Evolutionary conservation across 768 basidiomycete genomes (phyloP).

Genomic region (Xanthoconium purpureum): DNA sequence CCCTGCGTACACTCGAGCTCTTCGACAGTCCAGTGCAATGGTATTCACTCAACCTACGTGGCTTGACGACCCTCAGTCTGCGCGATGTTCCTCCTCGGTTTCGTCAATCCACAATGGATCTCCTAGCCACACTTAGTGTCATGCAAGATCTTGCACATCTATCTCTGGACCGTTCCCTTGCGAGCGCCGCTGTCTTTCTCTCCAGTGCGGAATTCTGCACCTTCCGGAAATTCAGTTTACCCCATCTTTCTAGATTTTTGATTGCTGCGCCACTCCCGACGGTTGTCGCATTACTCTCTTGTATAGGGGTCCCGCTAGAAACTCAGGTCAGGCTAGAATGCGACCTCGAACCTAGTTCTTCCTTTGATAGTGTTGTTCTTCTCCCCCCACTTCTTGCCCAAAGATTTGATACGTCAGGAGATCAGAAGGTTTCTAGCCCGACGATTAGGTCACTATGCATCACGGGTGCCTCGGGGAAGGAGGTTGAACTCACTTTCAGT

Average conservation of each 20-base stretch:
- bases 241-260: conserved; percentile 3
- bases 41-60: conserved; percentile 1
- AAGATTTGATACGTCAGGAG: not conserved
- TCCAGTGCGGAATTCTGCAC: not conserved
- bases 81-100: conserved; percentile 17
- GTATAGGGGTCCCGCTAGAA: not conserved
- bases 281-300: conserved; percentile 3
- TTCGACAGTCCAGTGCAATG: not conserved
- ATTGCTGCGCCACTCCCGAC: conserved; percentile 3
- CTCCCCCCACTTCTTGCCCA: not conserved
- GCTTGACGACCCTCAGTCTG: conserved; percentile 37
- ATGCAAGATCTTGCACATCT: conserved; percentile 37
- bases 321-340: not conserved
- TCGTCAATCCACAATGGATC: conserved; percentile 29
- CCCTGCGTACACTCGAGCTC: not conserved
- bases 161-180: conserved; percentile 32
- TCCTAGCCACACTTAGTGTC: conserved; percentile 31
- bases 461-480: rapidly evolving
- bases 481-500: not conserved
- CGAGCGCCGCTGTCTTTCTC: not conserved
- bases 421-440: not conserved
- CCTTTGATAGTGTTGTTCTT: not conserved
- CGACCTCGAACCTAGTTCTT: not conserved
- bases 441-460: not conserved
- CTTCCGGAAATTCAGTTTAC: not conserved